phyloP scores from a whole-genome alignment of 2,329 filamentous ascomycete genomes.

The Penicillium sp. region DNA sequence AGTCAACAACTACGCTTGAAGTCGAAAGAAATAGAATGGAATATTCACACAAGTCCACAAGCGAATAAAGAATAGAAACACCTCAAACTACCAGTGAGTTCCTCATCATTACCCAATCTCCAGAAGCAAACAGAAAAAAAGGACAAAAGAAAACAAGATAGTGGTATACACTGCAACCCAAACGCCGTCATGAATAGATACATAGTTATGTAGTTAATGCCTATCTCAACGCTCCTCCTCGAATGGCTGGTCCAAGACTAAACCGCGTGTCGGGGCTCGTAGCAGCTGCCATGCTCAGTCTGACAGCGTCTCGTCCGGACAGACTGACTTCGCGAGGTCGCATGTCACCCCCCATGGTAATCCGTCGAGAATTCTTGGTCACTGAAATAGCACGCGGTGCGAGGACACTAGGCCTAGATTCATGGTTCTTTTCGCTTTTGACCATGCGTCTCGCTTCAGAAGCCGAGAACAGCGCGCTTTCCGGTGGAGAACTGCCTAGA shows the following conservation, averaged over 20 bases:
- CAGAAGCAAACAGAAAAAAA: background rate
- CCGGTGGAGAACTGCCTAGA: slow-evolving; percentile 49
- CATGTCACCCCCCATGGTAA: slow-evolving; percentile 41
- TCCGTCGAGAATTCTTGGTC: slow-evolving; percentile 48
- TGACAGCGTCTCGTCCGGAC: slow-evolving; percentile 35
- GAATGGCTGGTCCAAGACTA: slow-evolving; percentile 25
- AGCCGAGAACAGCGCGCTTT: slow-evolving; percentile 60
- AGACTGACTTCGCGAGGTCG: slow-evolving; percentile 37
- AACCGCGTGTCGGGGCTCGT: slow-evolving; percentile 30
- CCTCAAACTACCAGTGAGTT: background rate
- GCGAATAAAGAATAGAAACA: slow-evolving; percentile 1
- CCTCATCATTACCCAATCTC: background rate
- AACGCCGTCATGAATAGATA: slow-evolving; percentile 3
- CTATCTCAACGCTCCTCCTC: slow-evolving; percentile 17
- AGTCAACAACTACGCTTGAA: background rate
- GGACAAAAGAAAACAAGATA: background rate
- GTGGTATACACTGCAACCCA: background rate
- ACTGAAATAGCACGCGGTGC: slow-evolving; percentile 59
- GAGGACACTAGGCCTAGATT: slow-evolving; percentile 55
- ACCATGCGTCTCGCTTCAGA: slow-evolving; percentile 65
- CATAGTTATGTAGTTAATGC: background rate
- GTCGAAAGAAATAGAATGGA: background rate
- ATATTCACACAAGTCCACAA: slow-evolving; percentile 4
- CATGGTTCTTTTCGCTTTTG: slow-evolving; percentile 56
- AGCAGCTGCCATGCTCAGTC: slow-evolving; percentile 37